Evolutionary conservation across 345 rosid genomes (phyloP).

Genomic region (Limnanthes douglasii): DNA sequence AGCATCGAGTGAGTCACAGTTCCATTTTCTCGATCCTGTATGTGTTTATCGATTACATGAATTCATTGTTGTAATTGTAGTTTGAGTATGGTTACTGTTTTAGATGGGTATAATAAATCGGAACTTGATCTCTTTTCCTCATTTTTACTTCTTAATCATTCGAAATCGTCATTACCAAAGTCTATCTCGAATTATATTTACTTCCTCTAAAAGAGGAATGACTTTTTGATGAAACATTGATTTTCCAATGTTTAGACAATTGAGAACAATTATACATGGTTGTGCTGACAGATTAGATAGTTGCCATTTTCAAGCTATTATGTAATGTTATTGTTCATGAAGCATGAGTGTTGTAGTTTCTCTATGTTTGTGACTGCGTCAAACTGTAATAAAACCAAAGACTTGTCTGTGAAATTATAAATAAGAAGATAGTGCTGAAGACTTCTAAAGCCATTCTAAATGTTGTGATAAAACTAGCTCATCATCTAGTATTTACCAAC

Average conservation of each 20-base stretch:
- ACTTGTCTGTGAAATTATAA: too few species aligned
- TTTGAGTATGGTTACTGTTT: too few species aligned
- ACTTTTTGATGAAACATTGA: neutral
- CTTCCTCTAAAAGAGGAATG: neutral
- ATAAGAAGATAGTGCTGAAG: neutral
- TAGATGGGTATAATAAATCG: too few species aligned
- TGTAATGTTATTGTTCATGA: too few species aligned
- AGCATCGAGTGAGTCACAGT: too few species aligned
- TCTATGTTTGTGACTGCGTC: too few species aligned
- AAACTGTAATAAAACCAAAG: too few species aligned
- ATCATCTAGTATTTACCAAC: neutral
- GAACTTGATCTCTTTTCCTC: too few species aligned
- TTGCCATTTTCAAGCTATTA: too few species aligned
- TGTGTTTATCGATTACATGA: neutral
- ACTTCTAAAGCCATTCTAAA: neutral
- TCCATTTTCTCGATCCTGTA: too few species aligned
- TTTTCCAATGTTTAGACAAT: neutral
- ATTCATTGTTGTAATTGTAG: slow-evolving; percentile 1
- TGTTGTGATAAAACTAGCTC: neutral
- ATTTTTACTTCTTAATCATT: neutral
- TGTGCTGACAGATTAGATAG: neutral
- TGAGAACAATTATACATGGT: neutral
- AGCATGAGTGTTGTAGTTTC: too few species aligned
- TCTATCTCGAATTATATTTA: neutral
- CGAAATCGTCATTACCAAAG: neutral